Base-by-base conservation (phyloP, 2,329 filamentous ascomycete genomes). In the Arthrobotrys entomopaga region DNA sequence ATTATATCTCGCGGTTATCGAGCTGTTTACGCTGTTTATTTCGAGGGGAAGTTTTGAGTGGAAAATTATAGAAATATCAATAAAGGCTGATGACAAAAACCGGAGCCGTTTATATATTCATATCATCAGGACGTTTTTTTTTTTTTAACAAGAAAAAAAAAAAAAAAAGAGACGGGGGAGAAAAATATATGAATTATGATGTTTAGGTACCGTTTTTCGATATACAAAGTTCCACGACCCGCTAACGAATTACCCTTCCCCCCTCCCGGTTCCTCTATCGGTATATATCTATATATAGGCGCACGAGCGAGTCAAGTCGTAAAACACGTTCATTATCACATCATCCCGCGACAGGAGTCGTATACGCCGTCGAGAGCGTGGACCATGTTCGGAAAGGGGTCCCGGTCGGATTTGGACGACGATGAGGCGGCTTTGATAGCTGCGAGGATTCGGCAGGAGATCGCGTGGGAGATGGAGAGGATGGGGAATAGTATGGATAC, bases 271-370 rank as follows among this genome's bases (percentile, higher is more conserved):
- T 46, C 29, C 29, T 34, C 10, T 6, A 34, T 34, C 42, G 42
- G 6, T 4, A 54, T 38, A 46, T 43, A 29, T 43, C 26, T 15
- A 13, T 15, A 4, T 42, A 22, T 77, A 88, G 87, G 94, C 15
- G 89, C 89, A 2, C 88, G 92, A 34, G 94, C 94, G 1, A 93
- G 93, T 1, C 94, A 98, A 83, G 92, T 97, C 15, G 93, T 98
- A 1, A 90, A 91, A 20, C 94, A 98, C 81, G 90, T 96, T 56
- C 94, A 99, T 81, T 98, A 96, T 81, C 95, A 99, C 79, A 86
- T 98, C 60, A 96, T 99, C 38, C 94, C 94, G 0, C 84, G 94
- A 42, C 93, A 93, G 79, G 64, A 69, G 53, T 70, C 71, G 15
- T 64, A 75, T 40, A 75, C 65, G 5, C 86, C 83, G 53, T 85